phyloP scores from a whole-genome alignment of 108 stramenopile species.

The Cyclotella cryptica region DNA sequence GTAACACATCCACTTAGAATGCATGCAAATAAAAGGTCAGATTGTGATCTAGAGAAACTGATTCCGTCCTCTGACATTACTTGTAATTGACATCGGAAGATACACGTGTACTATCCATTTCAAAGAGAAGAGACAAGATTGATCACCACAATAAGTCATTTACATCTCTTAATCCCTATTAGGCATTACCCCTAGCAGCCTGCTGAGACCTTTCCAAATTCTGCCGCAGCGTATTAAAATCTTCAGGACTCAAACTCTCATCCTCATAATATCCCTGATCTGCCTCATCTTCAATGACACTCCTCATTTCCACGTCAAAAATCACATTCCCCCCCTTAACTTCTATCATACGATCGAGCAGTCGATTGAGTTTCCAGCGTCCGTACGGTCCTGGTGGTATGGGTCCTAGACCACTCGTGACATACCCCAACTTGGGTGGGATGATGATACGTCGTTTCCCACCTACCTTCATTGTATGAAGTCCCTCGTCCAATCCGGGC shows the following conservation, averaged over 20 bases:
- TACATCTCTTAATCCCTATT: neutral
- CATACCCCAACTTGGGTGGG: slow-evolving; percentile 87
- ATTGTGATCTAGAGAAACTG: too few relatives aligned
- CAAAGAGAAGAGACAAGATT: too few relatives aligned
- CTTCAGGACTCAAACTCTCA: slow-evolving; percentile 62
- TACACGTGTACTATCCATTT: too few relatives aligned
- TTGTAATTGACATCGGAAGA: too few relatives aligned
- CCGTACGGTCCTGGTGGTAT: slow-evolving; percentile 74
- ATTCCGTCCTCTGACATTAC: too few relatives aligned
- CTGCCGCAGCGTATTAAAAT: slow-evolving; percentile 58
- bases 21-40: too few relatives aligned
- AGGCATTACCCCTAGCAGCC: slow-evolving; percentile 23
- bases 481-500: slow-evolving; percentile 84
- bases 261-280: slow-evolving; percentile 92
- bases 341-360: slow-evolving; percentile 78
- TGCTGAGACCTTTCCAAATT: slow-evolving; percentile 51
- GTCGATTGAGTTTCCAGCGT: slow-evolving; percentile 65
- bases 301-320: slow-evolving; percentile 72
- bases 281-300: slow-evolving; percentile 82
- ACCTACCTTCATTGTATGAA: slow-evolving; percentile 87
- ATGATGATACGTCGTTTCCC: slow-evolving; percentile 77
- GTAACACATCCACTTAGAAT: too few relatives aligned
- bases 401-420: slow-evolving; percentile 71
- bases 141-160: too few relatives aligned
- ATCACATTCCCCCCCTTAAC: slow-evolving; percentile 74